phyloP scores from a whole-genome alignment of 2,329 filamentous ascomycete genomes.

The Lachnellula suecica region DNA sequence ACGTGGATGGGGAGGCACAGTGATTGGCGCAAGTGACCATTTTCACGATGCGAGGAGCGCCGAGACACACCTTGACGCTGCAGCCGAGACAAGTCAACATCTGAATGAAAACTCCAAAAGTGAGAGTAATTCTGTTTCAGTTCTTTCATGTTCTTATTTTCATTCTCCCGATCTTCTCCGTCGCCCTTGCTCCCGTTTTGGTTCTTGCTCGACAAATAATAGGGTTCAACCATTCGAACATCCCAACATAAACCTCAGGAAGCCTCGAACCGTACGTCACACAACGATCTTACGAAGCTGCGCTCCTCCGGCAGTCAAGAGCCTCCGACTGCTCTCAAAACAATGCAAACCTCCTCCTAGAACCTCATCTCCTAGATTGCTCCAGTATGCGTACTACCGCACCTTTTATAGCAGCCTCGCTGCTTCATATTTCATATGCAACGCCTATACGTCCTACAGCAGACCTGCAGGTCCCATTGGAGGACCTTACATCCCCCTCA shows the following conservation, averaged over 20 bases:
- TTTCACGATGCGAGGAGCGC: neutral
- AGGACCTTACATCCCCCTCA: conserved; percentile 17
- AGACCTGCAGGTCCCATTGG: conserved; percentile 29
- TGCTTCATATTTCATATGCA: conserved; percentile 22
- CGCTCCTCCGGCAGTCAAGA: neutral
- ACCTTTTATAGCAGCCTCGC: conserved; percentile 23
- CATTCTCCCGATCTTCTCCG: neutral
- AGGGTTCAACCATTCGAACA: no score
- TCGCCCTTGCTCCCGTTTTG: neutral
- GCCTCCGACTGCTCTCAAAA: neutral
- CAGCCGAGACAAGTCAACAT: neutral
- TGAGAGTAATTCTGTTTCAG: no score
- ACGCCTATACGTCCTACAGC: conserved; percentile 22
- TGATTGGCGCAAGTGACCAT: conserved; percentile 13
- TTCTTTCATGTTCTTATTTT: neutral
- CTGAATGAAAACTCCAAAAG: neutral
- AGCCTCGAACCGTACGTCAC: neutral
- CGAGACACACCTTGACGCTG: conserved; percentile 11
- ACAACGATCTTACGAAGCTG: no score
- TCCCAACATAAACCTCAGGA: no score
- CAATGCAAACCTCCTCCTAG: conserved; percentile 9
- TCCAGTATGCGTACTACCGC: conserved; percentile 21
- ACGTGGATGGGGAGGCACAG: conserved; percentile 17
- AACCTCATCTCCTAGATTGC: conserved; percentile 12
- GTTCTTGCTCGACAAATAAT: no score